Conservation (phyloP, 768 basidiomycete species). For the Tulasnella calospora region DNA sequence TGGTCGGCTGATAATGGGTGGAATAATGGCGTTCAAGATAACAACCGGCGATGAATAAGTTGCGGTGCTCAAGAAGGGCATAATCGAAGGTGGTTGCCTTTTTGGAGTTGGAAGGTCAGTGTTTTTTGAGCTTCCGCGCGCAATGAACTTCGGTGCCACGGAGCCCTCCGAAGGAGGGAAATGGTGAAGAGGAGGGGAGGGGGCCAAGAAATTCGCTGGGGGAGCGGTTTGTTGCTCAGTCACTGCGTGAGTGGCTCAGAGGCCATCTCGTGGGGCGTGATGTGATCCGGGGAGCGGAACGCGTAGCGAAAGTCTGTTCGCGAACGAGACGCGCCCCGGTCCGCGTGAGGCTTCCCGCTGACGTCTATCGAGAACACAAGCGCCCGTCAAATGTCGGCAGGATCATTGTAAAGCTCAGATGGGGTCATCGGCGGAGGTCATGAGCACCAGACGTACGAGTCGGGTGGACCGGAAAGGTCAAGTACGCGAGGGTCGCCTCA, state of each 20-base stretch:
- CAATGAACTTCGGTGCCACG: background rate
- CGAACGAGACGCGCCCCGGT: background rate
- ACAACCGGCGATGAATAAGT: background rate
- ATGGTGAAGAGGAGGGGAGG: background rate
- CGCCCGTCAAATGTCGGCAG: background rate
- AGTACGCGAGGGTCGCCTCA: background rate
- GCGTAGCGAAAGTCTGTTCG: background rate
- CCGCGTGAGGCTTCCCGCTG: constrained; percentile 1
- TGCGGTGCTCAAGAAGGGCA: background rate
- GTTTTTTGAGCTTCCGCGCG: background rate
- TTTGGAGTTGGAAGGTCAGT: background rate
- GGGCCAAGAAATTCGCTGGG: background rate
- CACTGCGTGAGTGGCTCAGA: background rate
- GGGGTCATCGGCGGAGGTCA: constrained; percentile 11
- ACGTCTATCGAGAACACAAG: background rate
- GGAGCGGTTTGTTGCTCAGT: background rate
- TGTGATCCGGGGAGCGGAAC: background rate
- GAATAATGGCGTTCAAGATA: background rate
- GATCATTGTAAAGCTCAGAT: background rate
- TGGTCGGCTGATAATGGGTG: background rate
- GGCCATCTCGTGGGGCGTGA: background rate
- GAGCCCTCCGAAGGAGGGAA: background rate
- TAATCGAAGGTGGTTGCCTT: background rate
- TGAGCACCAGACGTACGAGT: background rate
- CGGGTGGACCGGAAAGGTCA: background rate